Evolutionary conservation across 257 asterid species (phyloP), one percentile per base, ranked within the genome.

Genomic region (Coffea eugenioides): DNA sequence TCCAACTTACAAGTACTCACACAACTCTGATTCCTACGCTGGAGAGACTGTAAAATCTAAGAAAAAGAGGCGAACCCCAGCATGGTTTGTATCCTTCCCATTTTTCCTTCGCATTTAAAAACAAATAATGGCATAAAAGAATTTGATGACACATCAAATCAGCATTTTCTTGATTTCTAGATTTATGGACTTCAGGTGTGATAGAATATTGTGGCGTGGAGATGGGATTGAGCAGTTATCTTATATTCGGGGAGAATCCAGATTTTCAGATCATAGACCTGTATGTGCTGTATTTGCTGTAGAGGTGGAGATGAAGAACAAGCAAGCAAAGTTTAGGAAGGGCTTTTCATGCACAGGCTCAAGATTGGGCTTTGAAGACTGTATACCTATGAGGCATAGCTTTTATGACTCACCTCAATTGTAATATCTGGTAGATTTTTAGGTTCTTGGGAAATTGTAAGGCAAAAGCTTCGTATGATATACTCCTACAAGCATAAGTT

Each of bases 31-130:
- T 65, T 87, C 91, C 15, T 93, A 93, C 36, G 94, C 98, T 0
- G 98, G 98, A 70, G 95, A 91, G 80, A 92, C 91, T 0, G 83
- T 84, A 5, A 95, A 92, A 71, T 92, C 97, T 34, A 95, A 90
- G 93, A 93, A 85, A 77, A 95, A 93, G 83, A 84, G 99, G 18
- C 89, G 99, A 73, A 95, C 98, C 4, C 99, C 99, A 8, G 97
- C 99, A 69, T 95, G 99, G 99, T 93, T 75, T 15, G n/a, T 13
- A 12, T 69, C 59, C 4, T 52, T 3, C n/a, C 14, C 31, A 49
- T 31, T 14, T 57, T 2, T 23, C 48, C 25, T 59, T 18, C 25
- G 18, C 64, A 57, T 8, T 54, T 9, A 3, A 52, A 52, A 4
- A 11, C 1, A 57, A 57, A 8, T 8, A 11, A 7, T 23, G 5